These are phyloP conservation scores for Hypoxylon sp. DNA, from an alignment of 2,329 filamentous ascomycete genomes.

Conservation along the genomic window DNA sequence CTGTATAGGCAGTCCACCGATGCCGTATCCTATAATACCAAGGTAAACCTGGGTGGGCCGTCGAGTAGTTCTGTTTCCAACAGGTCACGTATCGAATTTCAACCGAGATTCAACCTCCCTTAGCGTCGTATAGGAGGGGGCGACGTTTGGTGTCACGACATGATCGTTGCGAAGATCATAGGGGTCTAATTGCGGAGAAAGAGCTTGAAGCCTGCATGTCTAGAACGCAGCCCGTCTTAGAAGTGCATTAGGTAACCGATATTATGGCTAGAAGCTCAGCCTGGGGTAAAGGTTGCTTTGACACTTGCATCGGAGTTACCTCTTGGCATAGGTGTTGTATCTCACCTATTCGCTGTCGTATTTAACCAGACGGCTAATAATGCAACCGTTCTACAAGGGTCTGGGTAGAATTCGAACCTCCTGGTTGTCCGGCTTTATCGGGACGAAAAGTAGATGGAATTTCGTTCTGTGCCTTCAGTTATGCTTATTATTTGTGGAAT, in stretches of 20 bases:
- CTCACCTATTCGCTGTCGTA: conserved; percentile 23
- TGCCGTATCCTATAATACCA: neutral
- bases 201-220: conserved; percentile 15
- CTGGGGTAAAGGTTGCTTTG: conserved; percentile 30
- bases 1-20: conserved; percentile 8
- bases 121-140: conserved; percentile 9
- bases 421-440: conserved; percentile 26
- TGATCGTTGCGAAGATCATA: conserved; percentile 33
- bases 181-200: conserved; percentile 31
- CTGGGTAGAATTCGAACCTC: conserved; percentile 31
- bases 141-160: conserved; percentile 14
- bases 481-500: conserved; percentile 3
- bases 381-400: conserved; percentile 33
- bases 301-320: conserved; percentile 16
- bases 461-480: neutral
- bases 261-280: conserved; percentile 5
- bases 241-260: conserved; percentile 10
- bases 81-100: conserved; percentile 25
- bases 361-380: conserved; percentile 34
- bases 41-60: neutral
- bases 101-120: conserved; percentile 25
- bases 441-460: conserved; percentile 22
- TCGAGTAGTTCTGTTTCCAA: neutral
- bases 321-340: conserved; percentile 16
- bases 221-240: conserved; percentile 29